Base-by-base conservation (phyloP, 306 rosid species). In the Cyclanthera cordifolia region DNA sequence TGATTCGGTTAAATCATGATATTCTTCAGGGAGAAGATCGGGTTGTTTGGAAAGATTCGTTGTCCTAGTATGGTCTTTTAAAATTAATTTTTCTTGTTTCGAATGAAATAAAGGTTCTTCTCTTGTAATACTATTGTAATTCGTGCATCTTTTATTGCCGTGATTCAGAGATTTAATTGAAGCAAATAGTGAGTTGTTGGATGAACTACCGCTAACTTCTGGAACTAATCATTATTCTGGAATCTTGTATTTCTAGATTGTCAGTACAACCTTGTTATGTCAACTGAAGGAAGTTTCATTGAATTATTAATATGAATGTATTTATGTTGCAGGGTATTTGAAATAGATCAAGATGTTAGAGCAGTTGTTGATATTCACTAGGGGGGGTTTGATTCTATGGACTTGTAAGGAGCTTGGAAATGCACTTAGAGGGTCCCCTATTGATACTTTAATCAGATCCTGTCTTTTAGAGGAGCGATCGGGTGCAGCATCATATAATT, bases 331-430 rank as follows among this genome's bases (percentile, higher is more conserved):
- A n/a, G n/a, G n/a, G n/a, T n/a, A n/a, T n/a, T n/a, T n/a, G n/a
- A n/a, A n/a, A n/a, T 57, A 56, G 37, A 24, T 47, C 72, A 80
- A 71, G 73, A 92, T 92, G 97, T 77, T 92, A 80, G 97, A 92
- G 78, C 96, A 92, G 49, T 79, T 92, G 68, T 80, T 92, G 73
- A 92, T 92, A 71, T 92, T 89, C 76, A 92, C 97, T 5, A 77
- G 97, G 70, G 96, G 97, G 52, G 97, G 96, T 14, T 79, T 92
- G 68, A 92, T 87, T 82, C 95, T 92, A 37, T 92, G 97, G 96
- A 87, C 95, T 1, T 92, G 93, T 78, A 87, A 85, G 53, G 86
- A 91, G 77, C 79, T 91, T 13, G 88, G 90, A 16, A 89, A 92
- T 65, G 95, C 97, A 47, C 86, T 92, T 34, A 89, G 52, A 69